phyloP scores from a whole-genome alignment of 495 filamentous ascomycete genomes.

The Lasiosphaeria ovina region DNA sequence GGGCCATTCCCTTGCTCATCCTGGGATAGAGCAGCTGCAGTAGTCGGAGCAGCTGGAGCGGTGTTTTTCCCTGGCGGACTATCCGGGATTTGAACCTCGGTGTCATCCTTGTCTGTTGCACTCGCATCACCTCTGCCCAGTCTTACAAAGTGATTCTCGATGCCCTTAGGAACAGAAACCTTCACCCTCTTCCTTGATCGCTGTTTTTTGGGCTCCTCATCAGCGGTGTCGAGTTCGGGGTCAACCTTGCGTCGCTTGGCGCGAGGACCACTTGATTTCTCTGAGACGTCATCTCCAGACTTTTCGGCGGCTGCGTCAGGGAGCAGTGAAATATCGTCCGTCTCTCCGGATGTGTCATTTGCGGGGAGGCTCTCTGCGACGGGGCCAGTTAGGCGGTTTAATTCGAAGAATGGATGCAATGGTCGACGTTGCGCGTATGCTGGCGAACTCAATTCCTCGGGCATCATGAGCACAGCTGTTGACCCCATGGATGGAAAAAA shows the following conservation, averaged over 20 bases:
- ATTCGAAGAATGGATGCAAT: constrained; percentile 33
- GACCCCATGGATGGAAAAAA: constrained; percentile 21
- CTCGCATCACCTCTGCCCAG: constrained; percentile 9
- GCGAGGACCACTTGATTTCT: constrained; percentile 37
- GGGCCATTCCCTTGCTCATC: background rate
- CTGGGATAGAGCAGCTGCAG: background rate
- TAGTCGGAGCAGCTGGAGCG: background rate
- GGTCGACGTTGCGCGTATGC: constrained; percentile 18
- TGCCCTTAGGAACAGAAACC: constrained; percentile 15
- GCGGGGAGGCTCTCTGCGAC: constrained; percentile 1
- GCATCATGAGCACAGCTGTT: constrained; percentile 29
- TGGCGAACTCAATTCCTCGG: constrained; percentile 17
- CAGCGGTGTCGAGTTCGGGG: constrained; percentile 13
- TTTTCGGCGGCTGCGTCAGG: constrained; percentile 3
- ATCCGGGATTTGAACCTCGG: no score
- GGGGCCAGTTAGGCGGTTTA: constrained; percentile 14
- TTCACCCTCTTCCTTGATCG: constrained; percentile 19
- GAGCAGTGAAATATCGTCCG: constrained; percentile 1
- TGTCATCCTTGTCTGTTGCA: background rate
- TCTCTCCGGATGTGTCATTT: background rate
- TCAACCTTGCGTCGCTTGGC: constrained; percentile 53
- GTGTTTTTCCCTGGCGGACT: background rate
- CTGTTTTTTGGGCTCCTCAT: constrained; percentile 13
- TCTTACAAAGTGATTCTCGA: constrained; percentile 19
- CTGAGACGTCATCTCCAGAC: constrained; percentile 8